A percentile compares a stretch with the other conserved stretches of the same genome.
Evolutionary conservation across 2,329 filamentous ascomycete genomes (phyloP).

Genomic region (Sporothrix dimorphospora): DNA sequence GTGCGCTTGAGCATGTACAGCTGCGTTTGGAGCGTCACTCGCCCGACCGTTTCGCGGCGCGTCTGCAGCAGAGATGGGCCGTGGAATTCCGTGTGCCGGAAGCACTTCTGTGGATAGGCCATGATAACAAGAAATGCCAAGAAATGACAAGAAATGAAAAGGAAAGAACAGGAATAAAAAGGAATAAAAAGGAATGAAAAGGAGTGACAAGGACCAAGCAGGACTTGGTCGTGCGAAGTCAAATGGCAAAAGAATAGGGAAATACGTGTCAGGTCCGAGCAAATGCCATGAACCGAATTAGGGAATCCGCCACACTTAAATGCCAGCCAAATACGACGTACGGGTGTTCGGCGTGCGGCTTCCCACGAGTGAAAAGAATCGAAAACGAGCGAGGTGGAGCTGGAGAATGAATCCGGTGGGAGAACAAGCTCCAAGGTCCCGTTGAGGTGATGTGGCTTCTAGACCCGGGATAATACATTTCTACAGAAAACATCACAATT

Average conservation of each 20-base stretch:
- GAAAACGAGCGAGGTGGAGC: no score
- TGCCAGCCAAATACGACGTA: background rate
- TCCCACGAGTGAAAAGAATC: no score
- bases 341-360: background rate
- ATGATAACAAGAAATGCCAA: background rate
- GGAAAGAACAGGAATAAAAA: background rate
- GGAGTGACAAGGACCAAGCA: background rate
- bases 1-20: constrained; percentile 20
- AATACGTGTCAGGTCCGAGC: background rate
- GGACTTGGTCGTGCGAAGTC: background rate
- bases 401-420: no score
- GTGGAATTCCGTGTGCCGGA: constrained; percentile 15
- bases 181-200: background rate
- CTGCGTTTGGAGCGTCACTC: constrained; percentile 4
- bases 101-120: constrained; percentile 7
- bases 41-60: background rate
- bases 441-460: no score
- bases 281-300: background rate
- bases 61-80: constrained; percentile 19
- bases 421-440: no score
- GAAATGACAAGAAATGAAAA: background rate
- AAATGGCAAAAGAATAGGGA: no score
- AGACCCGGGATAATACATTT: no score
- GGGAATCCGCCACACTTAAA: background rate
- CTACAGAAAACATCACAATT: no score